These are phyloP conservation scores for Picea glauca DNA, from an alignment of 75 land plant species.

Conservation along the genomic window DNA sequence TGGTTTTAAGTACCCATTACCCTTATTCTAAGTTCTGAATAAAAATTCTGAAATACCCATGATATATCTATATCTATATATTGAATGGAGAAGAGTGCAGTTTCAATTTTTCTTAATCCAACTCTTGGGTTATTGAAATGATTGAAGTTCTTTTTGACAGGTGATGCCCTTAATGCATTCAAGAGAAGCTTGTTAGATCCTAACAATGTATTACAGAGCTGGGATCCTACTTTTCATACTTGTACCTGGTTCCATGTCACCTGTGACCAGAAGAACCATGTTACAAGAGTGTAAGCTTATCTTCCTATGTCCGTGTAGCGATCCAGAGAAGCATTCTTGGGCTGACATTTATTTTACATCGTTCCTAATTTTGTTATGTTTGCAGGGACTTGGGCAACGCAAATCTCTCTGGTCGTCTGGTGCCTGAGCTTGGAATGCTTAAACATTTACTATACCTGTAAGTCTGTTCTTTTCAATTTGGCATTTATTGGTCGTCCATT, in stretches of 20 bases:
- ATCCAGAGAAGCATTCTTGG: neutral
- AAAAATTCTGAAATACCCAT: too few relatives aligned
- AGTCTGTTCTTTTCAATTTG: conserved; percentile 17
- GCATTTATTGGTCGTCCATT: neutral
- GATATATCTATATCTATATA: too few relatives aligned
- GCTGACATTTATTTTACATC: neutral
- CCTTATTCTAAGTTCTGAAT: too few relatives aligned
- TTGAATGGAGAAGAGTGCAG: too few relatives aligned
- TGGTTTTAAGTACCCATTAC: too few relatives aligned
- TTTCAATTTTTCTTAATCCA: too few relatives aligned
- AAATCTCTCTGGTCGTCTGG: conserved; percentile 82
- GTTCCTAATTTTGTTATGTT: neutral
- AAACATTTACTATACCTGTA: conserved; percentile 91
- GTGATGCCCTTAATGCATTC: conserved; percentile 40
- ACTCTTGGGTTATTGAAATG: too few relatives aligned
- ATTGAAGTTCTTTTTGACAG: conserved; percentile 5
- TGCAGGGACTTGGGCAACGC: conserved; percentile 90
- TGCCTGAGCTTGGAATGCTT: conserved; percentile 90
- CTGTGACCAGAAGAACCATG: conserved; percentile 26
- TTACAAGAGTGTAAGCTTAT: conserved; percentile 33
- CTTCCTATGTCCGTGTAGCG: neutral
- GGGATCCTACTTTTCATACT: conserved; percentile 47
- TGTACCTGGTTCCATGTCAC: conserved; percentile 54
- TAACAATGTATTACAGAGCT: conserved; percentile 38
- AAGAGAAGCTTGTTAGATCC: conserved; percentile 35